These are phyloP conservation scores for Oldenlandia corymbosa DNA, from an alignment of 257 asterid genomes.

Conservation along the genomic window DNA sequence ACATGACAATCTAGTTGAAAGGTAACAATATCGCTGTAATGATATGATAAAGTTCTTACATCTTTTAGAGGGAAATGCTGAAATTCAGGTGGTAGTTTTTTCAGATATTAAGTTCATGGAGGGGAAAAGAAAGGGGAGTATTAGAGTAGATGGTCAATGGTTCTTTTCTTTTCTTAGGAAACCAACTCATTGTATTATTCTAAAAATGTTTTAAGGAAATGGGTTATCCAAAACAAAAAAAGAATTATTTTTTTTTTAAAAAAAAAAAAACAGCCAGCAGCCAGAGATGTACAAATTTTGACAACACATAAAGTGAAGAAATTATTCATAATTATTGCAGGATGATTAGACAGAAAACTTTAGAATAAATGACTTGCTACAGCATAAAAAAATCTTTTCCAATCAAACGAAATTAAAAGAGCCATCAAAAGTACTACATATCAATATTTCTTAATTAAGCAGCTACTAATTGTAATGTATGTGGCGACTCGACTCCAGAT, in stretches of 20 bases:
- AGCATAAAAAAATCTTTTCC: too few species aligned
- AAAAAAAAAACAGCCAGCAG: conserved; percentile 4
- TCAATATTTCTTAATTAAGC: neutral
- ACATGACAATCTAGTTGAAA: too few species aligned
- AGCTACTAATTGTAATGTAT: neutral
- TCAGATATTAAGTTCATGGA: too few species aligned
- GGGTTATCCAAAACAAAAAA: neutral
- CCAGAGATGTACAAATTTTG: neutral
- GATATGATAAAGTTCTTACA: too few species aligned
- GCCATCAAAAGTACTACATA: neutral
- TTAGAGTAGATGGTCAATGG: too few species aligned
- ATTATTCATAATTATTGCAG: conserved; percentile 16
- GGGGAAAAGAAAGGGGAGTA: too few species aligned
- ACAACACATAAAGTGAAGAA: conserved; percentile 9
- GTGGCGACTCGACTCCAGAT: conserved; percentile 14
- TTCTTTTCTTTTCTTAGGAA: neutral
- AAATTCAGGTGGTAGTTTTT: too few species aligned
- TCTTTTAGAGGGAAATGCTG: too few species aligned
- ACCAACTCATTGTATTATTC: conserved; percentile 10
- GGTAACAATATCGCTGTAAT: too few species aligned
- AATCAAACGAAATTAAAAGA: neutral
- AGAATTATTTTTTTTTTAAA: too few species aligned
- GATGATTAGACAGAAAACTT: conserved; percentile 14
- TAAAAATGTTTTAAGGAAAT: conserved; percentile 9
- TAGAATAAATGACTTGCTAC: neutral